Conservation (phyloP, 1,139 yeast genomes). For the Zygotorulaspora mrakii region DNA sequence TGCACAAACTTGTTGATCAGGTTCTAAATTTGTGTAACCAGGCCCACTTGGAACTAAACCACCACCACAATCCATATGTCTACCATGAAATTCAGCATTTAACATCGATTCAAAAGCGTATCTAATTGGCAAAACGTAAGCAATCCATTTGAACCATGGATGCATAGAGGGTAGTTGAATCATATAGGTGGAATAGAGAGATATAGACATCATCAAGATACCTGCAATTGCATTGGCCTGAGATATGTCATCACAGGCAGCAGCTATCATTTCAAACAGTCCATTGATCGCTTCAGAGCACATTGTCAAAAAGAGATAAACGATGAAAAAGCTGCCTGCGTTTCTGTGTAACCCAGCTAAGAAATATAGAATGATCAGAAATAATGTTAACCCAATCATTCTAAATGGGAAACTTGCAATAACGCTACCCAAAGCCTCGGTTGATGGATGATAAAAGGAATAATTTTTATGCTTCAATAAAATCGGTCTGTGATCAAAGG, state of each 20-base stretch:
- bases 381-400: slow-evolving; percentile 43
- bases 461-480: slow-evolving; percentile 55
- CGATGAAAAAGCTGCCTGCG: slow-evolving; percentile 55
- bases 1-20: slow-evolving; percentile 48
- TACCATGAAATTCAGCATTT: slow-evolving; percentile 53
- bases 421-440: slow-evolving; percentile 51
- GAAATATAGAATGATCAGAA: slow-evolving; percentile 49
- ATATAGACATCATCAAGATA: slow-evolving; percentile 44
- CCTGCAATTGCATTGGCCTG: slow-evolving; percentile 55
- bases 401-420: slow-evolving; percentile 49
- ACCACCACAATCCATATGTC: slow-evolving; percentile 49
- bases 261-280: slow-evolving; percentile 50
- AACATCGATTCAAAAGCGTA: slow-evolving; percentile 57
- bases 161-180: slow-evolving; percentile 58
- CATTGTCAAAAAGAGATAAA: slow-evolving; percentile 44
- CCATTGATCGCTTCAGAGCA: slow-evolving; percentile 43
- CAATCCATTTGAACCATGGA: slow-evolving; percentile 64
- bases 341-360: slow-evolving; percentile 47
- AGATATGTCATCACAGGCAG: slow-evolving; percentile 45
- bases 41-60: slow-evolving; percentile 50
- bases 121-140: slow-evolving; percentile 53
- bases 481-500: slow-evolving; percentile 51
- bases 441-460: slow-evolving; percentile 54
- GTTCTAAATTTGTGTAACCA: slow-evolving; percentile 42
- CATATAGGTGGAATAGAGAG: slow-evolving; percentile 54